Base-by-base conservation (phyloP, 192 early-diverging fungal species). In the Backusella liffmaniae region DNA sequence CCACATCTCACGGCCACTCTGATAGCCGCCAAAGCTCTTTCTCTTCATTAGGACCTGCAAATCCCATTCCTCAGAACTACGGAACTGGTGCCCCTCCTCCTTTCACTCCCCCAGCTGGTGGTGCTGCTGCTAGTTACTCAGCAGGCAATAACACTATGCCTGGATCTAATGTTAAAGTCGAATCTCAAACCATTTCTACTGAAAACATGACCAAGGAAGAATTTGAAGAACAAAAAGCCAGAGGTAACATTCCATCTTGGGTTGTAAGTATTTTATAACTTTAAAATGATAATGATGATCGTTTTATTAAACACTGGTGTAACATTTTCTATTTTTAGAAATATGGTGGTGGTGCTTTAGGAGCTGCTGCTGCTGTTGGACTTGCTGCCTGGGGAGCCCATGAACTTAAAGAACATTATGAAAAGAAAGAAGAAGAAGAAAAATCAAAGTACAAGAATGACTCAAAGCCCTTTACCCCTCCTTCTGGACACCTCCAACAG, bases 291-390 rank as follows among this genome's bases (percentile, higher is more conserved):
- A 39, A 56, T 32, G 36, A 29, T 29, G 1, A 26, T 15, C n/a
- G 18, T 59, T 73, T 35, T 36, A 23, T 35, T 51, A 46, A 41
- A 74, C 35, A 29, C 8, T 62, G 2, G 56, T 62, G 56, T 62
- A 62, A 62, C 56, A 4, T 42, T 35, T 34, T 34, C 23, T 62
- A 53, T 59, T 67, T 73, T 32, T 75, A 83, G 82, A 83, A 83
- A 79, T 71, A 76, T 49, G 82, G 82, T 74, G 82, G 82, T 39
- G 74, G 68, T 39, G 75, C 74, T 39, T 59, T 76, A 67, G 82
- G 74, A 65, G 81, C 74, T 42, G 81, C 81, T 53, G 81, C 77
- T 37, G 81, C 77, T 37, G 36, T 83, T 34, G 82, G 82, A 66
- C 75, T 83, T 42, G 74, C 75, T 32, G 70, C 82, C 8, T 83